Evolutionary conservation across 2,329 filamentous ascomycete species (phyloP).

Genomic region (Exutisphaerella laricina): DNA sequence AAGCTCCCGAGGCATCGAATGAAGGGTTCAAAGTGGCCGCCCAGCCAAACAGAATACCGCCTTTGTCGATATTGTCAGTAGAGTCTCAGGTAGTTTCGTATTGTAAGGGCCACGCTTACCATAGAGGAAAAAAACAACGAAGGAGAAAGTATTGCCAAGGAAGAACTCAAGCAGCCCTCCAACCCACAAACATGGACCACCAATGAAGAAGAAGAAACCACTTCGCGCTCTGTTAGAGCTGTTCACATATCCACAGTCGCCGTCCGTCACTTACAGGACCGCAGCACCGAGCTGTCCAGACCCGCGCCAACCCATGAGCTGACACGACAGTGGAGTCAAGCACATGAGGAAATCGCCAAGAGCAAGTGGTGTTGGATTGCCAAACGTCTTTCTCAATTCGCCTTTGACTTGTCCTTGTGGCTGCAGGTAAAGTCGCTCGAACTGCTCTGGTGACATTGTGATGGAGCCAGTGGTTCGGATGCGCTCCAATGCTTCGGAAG

Average conservation of each 20-base stretch:
- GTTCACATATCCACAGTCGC: no score
- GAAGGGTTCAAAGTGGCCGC: constrained; percentile 16
- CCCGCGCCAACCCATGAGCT: constrained; percentile 21
- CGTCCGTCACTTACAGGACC: constrained; percentile 14
- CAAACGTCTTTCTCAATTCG: constrained; percentile 19
- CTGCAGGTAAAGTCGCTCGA: constrained; percentile 22
- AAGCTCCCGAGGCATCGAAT: constrained; percentile 15
- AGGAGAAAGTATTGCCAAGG: constrained; percentile 31
- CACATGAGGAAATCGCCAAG: constrained; percentile 14
- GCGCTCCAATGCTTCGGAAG: constrained; percentile 3
- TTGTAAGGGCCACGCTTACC: constrained; percentile 6
- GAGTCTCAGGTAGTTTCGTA: not conserved
- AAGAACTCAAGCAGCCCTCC: constrained; percentile 32
- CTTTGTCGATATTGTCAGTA: not conserved
- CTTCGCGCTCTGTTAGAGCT: constrained; percentile 1
- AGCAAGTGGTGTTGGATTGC: constrained; percentile 21
- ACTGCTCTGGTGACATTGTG: constrained; percentile 16
- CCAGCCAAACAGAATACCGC: constrained; percentile 13
- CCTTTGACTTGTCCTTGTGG: constrained; percentile 16
- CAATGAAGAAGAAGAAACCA: constrained; percentile 33
- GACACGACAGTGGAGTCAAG: constrained; percentile 12
- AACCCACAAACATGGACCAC: constrained; percentile 31
- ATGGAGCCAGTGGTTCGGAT: constrained; percentile 2
- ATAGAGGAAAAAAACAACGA: constrained; percentile 23
- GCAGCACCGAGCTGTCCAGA: constrained; percentile 13